phyloP scores from a whole-genome alignment of 1,284 basidiomycete species.

The Xerocomus minutiporus region DNA sequence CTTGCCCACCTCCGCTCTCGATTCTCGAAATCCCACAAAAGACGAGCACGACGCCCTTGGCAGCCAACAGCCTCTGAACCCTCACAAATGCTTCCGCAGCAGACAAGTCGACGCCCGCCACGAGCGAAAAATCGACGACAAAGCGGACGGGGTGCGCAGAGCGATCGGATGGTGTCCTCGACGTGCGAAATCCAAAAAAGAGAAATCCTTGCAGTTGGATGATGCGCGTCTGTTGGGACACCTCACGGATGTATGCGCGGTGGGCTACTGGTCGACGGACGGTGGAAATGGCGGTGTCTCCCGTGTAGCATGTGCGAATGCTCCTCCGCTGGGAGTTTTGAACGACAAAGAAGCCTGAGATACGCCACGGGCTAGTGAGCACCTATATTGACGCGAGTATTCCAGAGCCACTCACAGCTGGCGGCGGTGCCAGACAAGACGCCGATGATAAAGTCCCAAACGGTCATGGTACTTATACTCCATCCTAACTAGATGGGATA shows the following conservation, averaged over 20 bases:
- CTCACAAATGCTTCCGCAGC: constrained; percentile 94
- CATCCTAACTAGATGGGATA: too few relatives aligned
- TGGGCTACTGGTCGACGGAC: constrained; percentile 88
- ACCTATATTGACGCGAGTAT: too few relatives aligned
- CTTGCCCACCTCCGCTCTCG: constrained; percentile 53
- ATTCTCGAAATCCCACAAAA: constrained; percentile 76
- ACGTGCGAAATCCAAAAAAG: constrained; percentile 91
- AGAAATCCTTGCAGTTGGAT: constrained; percentile 89
- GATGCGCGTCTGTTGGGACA: constrained; percentile 86
- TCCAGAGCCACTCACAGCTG: too few relatives aligned
- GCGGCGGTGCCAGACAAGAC: constrained; percentile 56
- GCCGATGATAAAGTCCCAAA: constrained; percentile 59
- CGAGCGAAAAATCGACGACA: constrained; percentile 75
- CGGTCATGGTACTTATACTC: too few relatives aligned
- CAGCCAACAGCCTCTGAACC: constrained; percentile 79
- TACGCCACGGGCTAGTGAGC: constrained; percentile 6
- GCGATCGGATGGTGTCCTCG: constrained; percentile 74
- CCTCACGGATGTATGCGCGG: constrained; percentile 84
- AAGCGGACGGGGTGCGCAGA: constrained; percentile 82
- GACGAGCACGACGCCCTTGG: constrained; percentile 79
- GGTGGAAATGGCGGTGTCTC: constrained; percentile 81
- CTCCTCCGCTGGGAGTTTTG: constrained; percentile 83
- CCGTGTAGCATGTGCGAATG: constrained; percentile 77
- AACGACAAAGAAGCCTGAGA: constrained; percentile 87
- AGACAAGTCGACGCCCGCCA: constrained; percentile 90